phyloP scores from a whole-genome alignment of 2,329 filamentous ascomycete genomes.

The Aspergillus aculeatus region DNA sequence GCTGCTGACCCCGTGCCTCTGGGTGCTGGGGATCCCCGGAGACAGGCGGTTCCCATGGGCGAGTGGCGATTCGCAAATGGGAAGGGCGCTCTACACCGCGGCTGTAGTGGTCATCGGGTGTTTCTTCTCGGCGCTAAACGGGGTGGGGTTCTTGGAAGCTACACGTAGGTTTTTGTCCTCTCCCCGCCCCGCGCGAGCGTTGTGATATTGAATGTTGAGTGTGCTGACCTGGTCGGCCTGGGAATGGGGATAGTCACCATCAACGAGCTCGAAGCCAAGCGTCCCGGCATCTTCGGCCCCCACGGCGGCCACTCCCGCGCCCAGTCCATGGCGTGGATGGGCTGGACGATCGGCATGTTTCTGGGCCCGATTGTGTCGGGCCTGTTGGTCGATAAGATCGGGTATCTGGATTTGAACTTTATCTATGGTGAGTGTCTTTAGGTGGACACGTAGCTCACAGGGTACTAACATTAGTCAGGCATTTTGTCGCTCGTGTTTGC shows the following conservation, averaged over 20 bases:
- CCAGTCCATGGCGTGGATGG: slow-evolving; percentile 16
- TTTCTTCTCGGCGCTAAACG: not conserved
- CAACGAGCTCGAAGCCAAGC: slow-evolving; percentile 12
- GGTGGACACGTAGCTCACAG: not conserved
- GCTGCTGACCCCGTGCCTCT: slow-evolving; percentile 5
- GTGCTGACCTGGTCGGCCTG: no score
- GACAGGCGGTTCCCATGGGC: not conserved
- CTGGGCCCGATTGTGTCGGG: slow-evolving; percentile 19
- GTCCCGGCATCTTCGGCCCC: slow-evolving; percentile 14
- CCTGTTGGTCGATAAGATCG: slow-evolving; percentile 7
- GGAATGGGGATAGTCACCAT: slow-evolving; percentile 5
- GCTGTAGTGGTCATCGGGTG: slow-evolving; percentile 2
- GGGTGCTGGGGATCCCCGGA: slow-evolving; percentile 9
- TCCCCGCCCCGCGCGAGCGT: no score
- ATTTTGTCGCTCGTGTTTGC: not conserved
- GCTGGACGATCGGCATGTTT: slow-evolving; percentile 13
- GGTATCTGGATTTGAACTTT: slow-evolving; percentile 9
- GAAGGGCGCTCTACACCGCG: not conserved
- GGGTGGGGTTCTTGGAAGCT: not conserved
- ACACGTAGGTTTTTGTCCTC: not conserved
- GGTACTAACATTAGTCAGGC: not conserved
- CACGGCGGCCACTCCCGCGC: slow-evolving; percentile 17
- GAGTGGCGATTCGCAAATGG: not conserved
- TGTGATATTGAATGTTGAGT: no score
- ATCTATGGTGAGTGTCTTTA: not conserved